A percentile compares a stretch with the other conserved stretches of the same genome.
Evolutionary conservation across 768 basidiomycete species (phyloP).

Genomic region (Pleurotus pulmonarius): DNA sequence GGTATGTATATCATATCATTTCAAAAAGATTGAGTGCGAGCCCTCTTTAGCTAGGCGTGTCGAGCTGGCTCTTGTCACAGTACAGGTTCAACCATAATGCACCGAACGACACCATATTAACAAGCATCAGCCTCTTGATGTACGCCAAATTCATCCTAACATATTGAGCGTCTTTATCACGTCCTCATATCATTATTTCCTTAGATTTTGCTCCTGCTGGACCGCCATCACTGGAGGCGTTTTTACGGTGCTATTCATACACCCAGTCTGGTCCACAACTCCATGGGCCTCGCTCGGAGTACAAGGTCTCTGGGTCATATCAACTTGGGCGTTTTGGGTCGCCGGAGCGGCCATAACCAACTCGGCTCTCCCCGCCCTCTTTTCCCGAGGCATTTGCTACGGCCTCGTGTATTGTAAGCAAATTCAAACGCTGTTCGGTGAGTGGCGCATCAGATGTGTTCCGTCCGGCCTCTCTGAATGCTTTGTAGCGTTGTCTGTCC

Average conservation of each 20-base stretch:
- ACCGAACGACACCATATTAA: constrained; percentile 41
- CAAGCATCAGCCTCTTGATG: constrained; percentile 45
- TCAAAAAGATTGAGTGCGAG: neutral
- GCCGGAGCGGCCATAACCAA: constrained; percentile 51
- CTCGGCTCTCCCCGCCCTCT: constrained; percentile 40
- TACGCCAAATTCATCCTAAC: constrained; percentile 22
- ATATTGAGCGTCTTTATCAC: neutral
- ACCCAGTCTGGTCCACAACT: constrained; percentile 53
- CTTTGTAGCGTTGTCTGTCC: constrained; percentile 39
- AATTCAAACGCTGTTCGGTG: constrained; percentile 52
- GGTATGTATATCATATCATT: constrained; percentile 23
- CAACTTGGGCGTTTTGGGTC: constrained; percentile 62
- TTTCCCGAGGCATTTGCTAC: constrained; percentile 37
- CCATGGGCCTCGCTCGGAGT: constrained; percentile 54
- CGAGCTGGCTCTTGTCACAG: constrained; percentile 58
- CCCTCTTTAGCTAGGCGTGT: constrained; percentile 41
- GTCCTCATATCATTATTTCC: constrained; percentile 3
- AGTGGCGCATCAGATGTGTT: constrained; percentile 10
- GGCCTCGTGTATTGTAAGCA: constrained; percentile 52
- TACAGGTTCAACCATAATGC: constrained; percentile 50
- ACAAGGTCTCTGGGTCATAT: constrained; percentile 54
- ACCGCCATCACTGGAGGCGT: constrained; percentile 49
- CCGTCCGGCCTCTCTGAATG: constrained; percentile 1
- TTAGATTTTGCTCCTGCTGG: constrained; percentile 60
- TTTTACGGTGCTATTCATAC: constrained; percentile 56